Percentiles rank a stretch among this genome's conserved stretches.
Evolutionary conservation across 352 stramenopile genomes (phyloP).

Genomic region (Globisporangium mamillatum): DNA sequence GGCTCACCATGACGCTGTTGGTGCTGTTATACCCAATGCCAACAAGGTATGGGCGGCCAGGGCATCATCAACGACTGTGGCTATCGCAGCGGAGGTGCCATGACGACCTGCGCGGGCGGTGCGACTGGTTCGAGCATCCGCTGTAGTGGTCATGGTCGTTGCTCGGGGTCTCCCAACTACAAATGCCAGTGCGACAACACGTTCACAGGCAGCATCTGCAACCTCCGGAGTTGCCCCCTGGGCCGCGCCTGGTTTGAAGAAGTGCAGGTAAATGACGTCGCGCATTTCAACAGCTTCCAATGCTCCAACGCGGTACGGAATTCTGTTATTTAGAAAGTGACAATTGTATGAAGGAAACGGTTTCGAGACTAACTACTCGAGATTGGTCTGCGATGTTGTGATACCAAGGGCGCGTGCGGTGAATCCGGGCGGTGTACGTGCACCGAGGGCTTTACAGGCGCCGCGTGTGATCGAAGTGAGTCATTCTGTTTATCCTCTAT

Average conservation of each 20-base stretch:
- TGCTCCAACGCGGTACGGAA: constrained; percentile 67
- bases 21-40: background rate
- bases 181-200: constrained; percentile 51
- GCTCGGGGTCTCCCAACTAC: constrained; percentile 38
- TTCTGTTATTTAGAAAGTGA: background rate
- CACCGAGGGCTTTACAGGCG: constrained; percentile 61
- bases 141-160: constrained; percentile 63
- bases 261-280: constrained; percentile 39
- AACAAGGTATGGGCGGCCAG: constrained; percentile 22
- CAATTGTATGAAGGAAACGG: no score
- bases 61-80: constrained; percentile 42
- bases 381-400: background rate
- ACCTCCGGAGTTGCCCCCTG: constrained; percentile 40
- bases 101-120: constrained; percentile 43
- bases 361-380: background rate
- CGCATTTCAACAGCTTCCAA: constrained; percentile 46
- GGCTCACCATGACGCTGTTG: no score
- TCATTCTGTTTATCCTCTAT: background rate
- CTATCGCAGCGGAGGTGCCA: constrained; percentile 35
- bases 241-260: constrained; percentile 73
- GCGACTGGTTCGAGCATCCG: constrained; percentile 10
- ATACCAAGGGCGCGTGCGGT: constrained; percentile 52
- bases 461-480: constrained; percentile 64
- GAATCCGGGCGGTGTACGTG: constrained; percentile 52
- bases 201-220: constrained; percentile 60